Conservation (phyloP, 106 monocot genomes). For the Dioscorea dumetorum region DNA sequence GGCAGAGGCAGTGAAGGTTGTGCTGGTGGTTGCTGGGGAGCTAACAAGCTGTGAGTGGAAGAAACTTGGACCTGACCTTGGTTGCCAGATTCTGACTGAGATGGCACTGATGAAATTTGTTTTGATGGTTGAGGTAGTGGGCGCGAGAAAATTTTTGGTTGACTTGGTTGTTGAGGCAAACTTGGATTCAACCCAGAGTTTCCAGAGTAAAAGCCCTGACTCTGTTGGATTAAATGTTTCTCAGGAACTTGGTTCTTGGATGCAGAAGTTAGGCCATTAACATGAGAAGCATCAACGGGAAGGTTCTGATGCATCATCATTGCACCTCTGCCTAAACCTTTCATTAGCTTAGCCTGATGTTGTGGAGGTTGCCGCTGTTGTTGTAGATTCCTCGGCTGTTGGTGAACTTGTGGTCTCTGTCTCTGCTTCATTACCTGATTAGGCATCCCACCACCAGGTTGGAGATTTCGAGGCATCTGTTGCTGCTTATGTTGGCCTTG, state of each 20-base stretch:
- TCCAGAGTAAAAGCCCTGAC: slow-evolving; percentile 36
- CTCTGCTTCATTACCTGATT: slow-evolving; percentile 61
- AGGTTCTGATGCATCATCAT: slow-evolving; percentile 59
- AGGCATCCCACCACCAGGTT: slow-evolving; percentile 14
- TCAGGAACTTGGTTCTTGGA: slow-evolving; percentile 48
- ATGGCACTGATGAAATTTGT: slow-evolving; percentile 21
- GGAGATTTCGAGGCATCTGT: slow-evolving; percentile 29
- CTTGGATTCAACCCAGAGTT: slow-evolving; percentile 22
- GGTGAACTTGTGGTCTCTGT: slow-evolving; percentile 54
- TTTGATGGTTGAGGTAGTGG: slow-evolving; percentile 32
- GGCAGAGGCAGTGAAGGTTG: slow-evolving; percentile 31
- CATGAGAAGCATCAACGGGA: slow-evolving; percentile 38
- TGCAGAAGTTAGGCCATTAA: slow-evolving; percentile 23
- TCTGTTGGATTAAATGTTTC: slow-evolving; percentile 42
- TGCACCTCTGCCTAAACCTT: slow-evolving; percentile 48
- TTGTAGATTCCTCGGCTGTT: slow-evolving; percentile 21
- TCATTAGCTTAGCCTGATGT: slow-evolving; percentile 49
- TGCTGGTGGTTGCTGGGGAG: slow-evolving; percentile 33
- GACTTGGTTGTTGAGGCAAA: slow-evolving; percentile 30
- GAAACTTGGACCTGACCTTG: slow-evolving; percentile 35
- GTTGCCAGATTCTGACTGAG: slow-evolving; percentile 35
- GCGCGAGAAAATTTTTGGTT: slow-evolving; percentile 42
- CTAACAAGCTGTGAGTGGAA: slow-evolving; percentile 15
- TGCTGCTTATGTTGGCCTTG: slow-evolving; percentile 53
- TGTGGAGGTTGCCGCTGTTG: slow-evolving; percentile 25